Base-by-base conservation (phyloP, 257 asterid genomes). In the Capsicum pubescens region DNA sequence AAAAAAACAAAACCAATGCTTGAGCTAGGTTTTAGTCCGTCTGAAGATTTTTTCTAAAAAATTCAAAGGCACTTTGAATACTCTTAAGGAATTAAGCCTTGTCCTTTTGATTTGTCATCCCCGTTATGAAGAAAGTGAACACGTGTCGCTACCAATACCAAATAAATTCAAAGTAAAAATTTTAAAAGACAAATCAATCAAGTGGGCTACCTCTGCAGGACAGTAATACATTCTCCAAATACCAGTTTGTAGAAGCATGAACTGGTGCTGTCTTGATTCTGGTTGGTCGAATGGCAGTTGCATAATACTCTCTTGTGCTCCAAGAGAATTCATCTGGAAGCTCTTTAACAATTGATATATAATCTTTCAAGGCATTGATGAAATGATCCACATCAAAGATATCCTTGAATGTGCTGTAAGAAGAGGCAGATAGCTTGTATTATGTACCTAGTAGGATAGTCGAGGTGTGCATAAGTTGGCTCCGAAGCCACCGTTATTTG, bases 291-390 rank as follows among this genome's bases (percentile, higher is more conserved):
- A 94, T 88, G 74, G 98, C 98, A 19, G 94, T 88, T 19, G 95
- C 96, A 84, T 94, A 96, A 83, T 94, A 96, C 85, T 96, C 99
- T 58, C 99, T 87, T 11, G 97, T 94, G 97, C 99, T 96, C 99
- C 98, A 96, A 72, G 89, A 92, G 82, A 91, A 92, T 85, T 93
- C 98, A 55, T 91, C 95, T 1, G 97, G 98, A 81, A 96, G 88
- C 90, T 94, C 99, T 89, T 78, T 92, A 55, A 94, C 98, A 54
- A 96, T 86, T 56, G 93, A 89, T 85, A 96, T 77, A 79, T 96
- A 98, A 71, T 92, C 94, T 89, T 96, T 92, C 93, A 96, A 84
- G 11, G 88, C 95, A 66, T 91, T 86, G 70, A 96, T 93, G 90
- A 96, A 96, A 88, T 94, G 98, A 86, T 94, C 97, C 87, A 94